Evolutionary conservation across 1,284 basidiomycete species (phyloP), one percentile per base, ranked within the genome.

Genomic region (Trichosporon sp.): DNA sequence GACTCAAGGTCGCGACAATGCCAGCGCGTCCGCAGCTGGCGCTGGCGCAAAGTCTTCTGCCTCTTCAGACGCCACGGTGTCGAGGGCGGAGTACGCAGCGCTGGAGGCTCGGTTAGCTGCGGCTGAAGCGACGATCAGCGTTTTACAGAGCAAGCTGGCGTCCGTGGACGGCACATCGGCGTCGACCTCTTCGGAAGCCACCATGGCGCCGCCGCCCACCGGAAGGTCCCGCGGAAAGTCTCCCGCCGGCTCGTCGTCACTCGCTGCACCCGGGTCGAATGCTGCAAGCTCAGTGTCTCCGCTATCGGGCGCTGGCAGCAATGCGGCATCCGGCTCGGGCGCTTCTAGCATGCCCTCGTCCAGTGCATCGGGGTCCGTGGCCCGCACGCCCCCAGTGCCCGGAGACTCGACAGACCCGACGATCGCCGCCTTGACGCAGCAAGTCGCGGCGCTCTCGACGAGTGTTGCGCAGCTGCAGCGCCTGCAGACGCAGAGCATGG

Each of bases 371-470:
- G 49, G 49, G 49, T 54, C 49, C 25, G 49, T 54, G 49, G 25
- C 61, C 13, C 61, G 61, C 56, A 58, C 61, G 21, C 58, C 61
- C 23, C 61, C 61, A 3, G 36, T 25, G 10, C 61, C 61, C 33
- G n/a, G 23, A 11, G 61, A 52, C 19, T 32, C 11, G 21, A 25
- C 19, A 29, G 63, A 66, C 37, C 27, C 23, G 16, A 31, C 58
- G 23, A 52, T 93, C 63, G 83, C 86, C 9, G 85, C 87, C 56
- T 88, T 94, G 44, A 88, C 89, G 9, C 89, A 89, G 73, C 87
- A 90, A 59, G 82, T 93, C 61, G 88, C 88, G 70, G 89, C 88
- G 13, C 82, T 94, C 67, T 92, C 90, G 29, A 87, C 88, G 0
- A 91, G 89, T n/a, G 91, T 94, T 56, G 89, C 91, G 19, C 91